Conservation (phyloP, 1,139 yeast species). For the Meyerozyma elateridarum region DNA sequence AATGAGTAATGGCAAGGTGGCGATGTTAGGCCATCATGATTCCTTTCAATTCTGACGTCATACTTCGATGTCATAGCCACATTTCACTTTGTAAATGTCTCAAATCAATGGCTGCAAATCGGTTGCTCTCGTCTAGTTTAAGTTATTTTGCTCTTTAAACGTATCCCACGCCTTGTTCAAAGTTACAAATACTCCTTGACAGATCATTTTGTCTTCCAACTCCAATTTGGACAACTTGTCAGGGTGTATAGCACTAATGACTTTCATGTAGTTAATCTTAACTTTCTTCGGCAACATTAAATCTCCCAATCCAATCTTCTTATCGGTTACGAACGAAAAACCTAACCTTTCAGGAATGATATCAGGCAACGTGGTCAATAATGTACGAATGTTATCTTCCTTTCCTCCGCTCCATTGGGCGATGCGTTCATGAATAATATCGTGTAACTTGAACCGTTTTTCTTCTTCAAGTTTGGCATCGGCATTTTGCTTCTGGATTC, state of each 20-base stretch:
- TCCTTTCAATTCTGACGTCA: too few species aligned
- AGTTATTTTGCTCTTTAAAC: constrained; percentile 55
- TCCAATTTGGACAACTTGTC: constrained; percentile 66
- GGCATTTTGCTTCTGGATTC: constrained; percentile 44
- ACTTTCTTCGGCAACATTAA: constrained; percentile 89
- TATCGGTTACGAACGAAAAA: constrained; percentile 41
- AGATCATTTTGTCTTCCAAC: constrained; percentile 74
- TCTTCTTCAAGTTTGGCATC: constrained; percentile 49
- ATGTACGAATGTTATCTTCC: constrained; percentile 71
- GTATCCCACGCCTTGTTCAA: constrained; percentile 89
- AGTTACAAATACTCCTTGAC: constrained; percentile 80
- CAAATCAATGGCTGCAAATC: too few species aligned
- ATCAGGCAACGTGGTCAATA: constrained; percentile 60
- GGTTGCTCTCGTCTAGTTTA: too few species aligned
- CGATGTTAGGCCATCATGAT: too few species aligned
- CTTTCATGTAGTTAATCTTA: constrained; percentile 83
- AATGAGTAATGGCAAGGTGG: too few species aligned
- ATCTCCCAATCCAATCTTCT: constrained; percentile 52
- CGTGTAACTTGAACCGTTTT: constrained; percentile 55
- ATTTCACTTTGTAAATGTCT: too few species aligned
- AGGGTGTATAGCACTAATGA: constrained; percentile 90
- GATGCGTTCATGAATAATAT: constrained; percentile 52
- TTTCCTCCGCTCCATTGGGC: constrained; percentile 67
- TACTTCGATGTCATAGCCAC: too few species aligned
- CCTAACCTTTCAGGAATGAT: constrained; percentile 61